Percentiles rank a stretch among this genome's conserved stretches.
Conservation (phyloP, 2,329 filamentous ascomycete genomes). For the Neopestalotiopsis rosae region DNA sequence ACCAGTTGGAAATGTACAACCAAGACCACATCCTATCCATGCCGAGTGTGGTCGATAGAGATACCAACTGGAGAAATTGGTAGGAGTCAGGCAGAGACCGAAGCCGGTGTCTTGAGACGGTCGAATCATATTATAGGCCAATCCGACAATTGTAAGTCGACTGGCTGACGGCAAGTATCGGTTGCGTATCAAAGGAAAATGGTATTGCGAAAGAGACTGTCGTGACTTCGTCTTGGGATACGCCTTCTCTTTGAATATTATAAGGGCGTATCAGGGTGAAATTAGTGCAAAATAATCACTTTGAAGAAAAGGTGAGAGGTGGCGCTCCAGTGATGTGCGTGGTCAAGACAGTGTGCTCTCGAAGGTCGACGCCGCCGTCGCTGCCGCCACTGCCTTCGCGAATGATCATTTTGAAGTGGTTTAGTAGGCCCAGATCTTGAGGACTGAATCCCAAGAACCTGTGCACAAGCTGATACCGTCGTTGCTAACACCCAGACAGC, state of each 20-base stretch:
- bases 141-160: constrained; percentile 28
- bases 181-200: constrained; percentile 33
- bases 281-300: constrained; percentile 42
- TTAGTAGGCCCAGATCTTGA: constrained; percentile 89
- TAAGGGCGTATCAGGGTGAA: constrained; percentile 43
- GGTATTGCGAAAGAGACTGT: constrained; percentile 45
- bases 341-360: constrained; percentile 17
- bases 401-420: constrained; percentile 21
- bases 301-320: constrained; percentile 20
- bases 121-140: constrained; percentile 26
- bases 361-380: constrained; percentile 21
- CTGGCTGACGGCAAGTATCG: constrained; percentile 31
- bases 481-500: constrained; percentile 97
- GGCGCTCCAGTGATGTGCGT: constrained; percentile 19
- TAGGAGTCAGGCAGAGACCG: constrained; percentile 25
- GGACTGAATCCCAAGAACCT: constrained; percentile 97
- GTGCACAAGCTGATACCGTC: constrained; percentile 99
- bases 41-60: background rate
- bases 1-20: background rate
- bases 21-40: background rate
- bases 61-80: no score
- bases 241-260: constrained; percentile 47
- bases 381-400: background rate
- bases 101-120: constrained; percentile 32
- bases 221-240: constrained; percentile 54